phyloP scores from a whole-genome alignment of 495 filamentous ascomycete genomes.

The Bryoglossum gracile region DNA sequence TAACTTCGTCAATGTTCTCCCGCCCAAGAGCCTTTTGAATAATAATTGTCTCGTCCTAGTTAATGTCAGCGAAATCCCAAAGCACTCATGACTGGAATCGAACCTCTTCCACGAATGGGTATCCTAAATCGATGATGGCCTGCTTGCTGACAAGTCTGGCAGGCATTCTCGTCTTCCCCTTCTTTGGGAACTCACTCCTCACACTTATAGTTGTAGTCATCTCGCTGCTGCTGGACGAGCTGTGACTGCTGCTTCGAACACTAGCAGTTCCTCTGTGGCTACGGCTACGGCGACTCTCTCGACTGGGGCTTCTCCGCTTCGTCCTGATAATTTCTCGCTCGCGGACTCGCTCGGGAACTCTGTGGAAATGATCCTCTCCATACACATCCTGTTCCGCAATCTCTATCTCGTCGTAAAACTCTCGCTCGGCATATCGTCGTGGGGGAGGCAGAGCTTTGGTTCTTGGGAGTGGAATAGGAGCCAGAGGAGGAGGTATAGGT shows the following conservation, averaged over 20 bases:
- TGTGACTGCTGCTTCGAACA: constrained; percentile 39
- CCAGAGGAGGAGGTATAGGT: constrained; percentile 25
- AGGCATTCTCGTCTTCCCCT: constrained; percentile 83
- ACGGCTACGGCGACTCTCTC: constrained; percentile 28
- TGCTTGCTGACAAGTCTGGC: constrained; percentile 63
- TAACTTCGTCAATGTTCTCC: constrained; percentile 81
- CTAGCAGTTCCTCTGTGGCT: constrained; percentile 32
- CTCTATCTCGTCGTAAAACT: constrained; percentile 58
- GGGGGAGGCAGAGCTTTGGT: constrained; percentile 33
- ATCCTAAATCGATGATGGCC: constrained; percentile 75
- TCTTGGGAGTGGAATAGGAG: constrained; percentile 32
- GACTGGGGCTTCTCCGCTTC: constrained; percentile 31
- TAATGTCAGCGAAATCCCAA: constrained; percentile 2
- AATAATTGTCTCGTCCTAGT: constrained; percentile 66
- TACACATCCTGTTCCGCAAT: constrained; percentile 60
- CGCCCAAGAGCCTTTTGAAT: constrained; percentile 77
- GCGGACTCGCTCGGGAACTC: constrained; percentile 46
- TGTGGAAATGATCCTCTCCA: constrained; percentile 60
- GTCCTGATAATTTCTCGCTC: constrained; percentile 42
- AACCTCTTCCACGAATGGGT: constrained; percentile 84
- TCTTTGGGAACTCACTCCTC: constrained; percentile 63
- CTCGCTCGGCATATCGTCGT: constrained; percentile 39
- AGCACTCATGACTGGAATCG: constrained; percentile 19
- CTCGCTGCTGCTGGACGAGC: constrained; percentile 27
- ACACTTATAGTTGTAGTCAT: constrained; percentile 27